These are phyloP conservation scores for Rhodotorula toruloides DNA, from an alignment of 768 basidiomycete species.

Conservation along the genomic window DNA sequence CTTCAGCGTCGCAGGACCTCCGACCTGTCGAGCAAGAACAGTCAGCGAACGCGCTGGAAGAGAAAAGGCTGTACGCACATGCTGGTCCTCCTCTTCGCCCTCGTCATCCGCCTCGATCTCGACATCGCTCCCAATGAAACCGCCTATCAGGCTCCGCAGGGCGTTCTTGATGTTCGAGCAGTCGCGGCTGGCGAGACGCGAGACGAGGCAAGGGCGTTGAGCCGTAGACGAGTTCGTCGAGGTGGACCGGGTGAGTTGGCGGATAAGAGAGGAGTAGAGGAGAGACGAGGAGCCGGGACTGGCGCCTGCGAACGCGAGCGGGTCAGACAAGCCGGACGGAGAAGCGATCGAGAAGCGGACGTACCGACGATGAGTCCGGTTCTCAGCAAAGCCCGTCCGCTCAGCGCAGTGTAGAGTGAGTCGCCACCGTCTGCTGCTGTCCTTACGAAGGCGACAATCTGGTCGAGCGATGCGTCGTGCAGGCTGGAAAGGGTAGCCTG, in stretches of 20 bases:
- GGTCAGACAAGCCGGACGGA: too few species aligned
- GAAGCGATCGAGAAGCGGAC: background rate
- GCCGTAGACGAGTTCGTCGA: background rate
- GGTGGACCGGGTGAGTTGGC: constrained; percentile 1
- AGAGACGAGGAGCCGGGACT: constrained; percentile 32
- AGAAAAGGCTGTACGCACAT: background rate
- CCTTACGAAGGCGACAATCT: constrained; percentile 24
- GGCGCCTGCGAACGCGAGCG: constrained; percentile 34
- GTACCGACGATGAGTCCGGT: constrained; percentile 34
- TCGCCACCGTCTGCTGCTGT: background rate
- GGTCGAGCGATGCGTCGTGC: constrained; percentile 34
- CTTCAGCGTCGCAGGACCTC: background rate
- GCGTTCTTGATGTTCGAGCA: constrained; percentile 37
- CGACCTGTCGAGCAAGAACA: background rate
- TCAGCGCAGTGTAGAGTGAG: constrained; percentile 3
- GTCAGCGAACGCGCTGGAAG: rapidly evolving
- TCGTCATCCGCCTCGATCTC: constrained; percentile 20
- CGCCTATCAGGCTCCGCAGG: constrained; percentile 22
- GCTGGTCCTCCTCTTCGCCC: constrained; percentile 22
- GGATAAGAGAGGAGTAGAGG: constrained; percentile 29
- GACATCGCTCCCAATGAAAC: constrained; percentile 28
- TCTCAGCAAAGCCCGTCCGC: background rate
- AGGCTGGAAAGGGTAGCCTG: constrained; percentile 19
- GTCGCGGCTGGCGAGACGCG: constrained; percentile 28
- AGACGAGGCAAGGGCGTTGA: constrained; percentile 10